Percentiles rank a stretch among this genome's conserved stretches.
These are phyloP conservation scores for Ganoderma meredithae DNA, from an alignment of 1,284 basidiomycete genomes.

Conservation along the genomic window DNA sequence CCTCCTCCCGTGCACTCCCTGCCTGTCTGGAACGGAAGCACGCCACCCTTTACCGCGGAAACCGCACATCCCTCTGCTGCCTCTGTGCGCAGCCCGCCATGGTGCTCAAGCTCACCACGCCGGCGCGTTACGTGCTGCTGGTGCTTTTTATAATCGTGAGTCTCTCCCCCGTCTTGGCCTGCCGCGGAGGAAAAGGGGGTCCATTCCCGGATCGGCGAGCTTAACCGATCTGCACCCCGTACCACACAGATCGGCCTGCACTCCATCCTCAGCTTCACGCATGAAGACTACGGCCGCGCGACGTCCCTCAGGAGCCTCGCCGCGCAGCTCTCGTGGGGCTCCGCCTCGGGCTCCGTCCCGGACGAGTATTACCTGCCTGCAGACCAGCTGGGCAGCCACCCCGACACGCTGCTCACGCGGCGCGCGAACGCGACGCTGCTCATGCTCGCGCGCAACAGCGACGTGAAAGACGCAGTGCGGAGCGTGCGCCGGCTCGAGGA, in stretches of 20 bases:
- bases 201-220: not conserved
- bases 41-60: not conserved
- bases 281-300: slow-evolving; percentile 45
- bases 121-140: slow-evolving; percentile 39
- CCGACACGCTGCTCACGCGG: slow-evolving; percentile 13
- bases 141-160: slow-evolving; percentile 39
- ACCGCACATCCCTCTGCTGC: not conserved
- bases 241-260: slow-evolving; percentile 43
- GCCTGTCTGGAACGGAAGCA: not conserved
- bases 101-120: slow-evolving; percentile 36
- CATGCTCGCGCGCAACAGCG: slow-evolving; percentile 73
- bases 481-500: slow-evolving; percentile 67
- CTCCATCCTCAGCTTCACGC: slow-evolving; percentile 46
- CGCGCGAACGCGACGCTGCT: slow-evolving; percentile 46
- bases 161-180: not conserved
- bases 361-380: slow-evolving; percentile 6
- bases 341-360: not conserved
- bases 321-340: slow-evolving; percentile 33
- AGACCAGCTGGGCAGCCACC: not conserved
- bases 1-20: not conserved
- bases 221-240: slow-evolving; percentile 10
- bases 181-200: not conserved
- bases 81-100: slow-evolving; percentile 7
- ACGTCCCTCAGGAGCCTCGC: slow-evolving; percentile 43
- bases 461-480: slow-evolving; percentile 63